Percentiles rank a stretch among this genome's conserved stretches.
Evolutionary conservation across 345 rosid species (phyloP).

Genomic region (Aquilaria yunnanensis): DNA sequence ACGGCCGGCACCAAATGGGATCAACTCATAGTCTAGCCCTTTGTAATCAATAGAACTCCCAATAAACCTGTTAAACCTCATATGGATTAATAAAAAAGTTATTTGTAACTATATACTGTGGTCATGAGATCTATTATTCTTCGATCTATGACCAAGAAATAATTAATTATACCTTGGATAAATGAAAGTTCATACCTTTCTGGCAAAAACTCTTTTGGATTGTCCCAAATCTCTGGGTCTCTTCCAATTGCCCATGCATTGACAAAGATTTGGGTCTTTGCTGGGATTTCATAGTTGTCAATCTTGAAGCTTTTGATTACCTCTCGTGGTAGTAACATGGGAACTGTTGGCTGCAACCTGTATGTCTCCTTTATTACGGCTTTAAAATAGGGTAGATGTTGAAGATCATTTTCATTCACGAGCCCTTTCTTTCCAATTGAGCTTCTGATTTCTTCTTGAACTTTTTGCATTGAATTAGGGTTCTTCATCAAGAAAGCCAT

Average conservation of each 20-base stretch:
- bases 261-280: slow-evolving; percentile 21
- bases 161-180: too few relatives aligned
- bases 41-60: slow-evolving; percentile 18
- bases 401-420: slow-evolving; percentile 26
- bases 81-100: not conserved
- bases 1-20: slow-evolving; percentile 26
- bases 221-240: slow-evolving; percentile 28
- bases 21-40: slow-evolving; percentile 18
- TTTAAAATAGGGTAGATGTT: slow-evolving; percentile 22
- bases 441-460: slow-evolving; percentile 25
- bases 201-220: slow-evolving; percentile 5
- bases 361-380: slow-evolving; percentile 37
- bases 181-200: not conserved
- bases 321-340: slow-evolving; percentile 24
- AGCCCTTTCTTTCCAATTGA: slow-evolving; percentile 20
- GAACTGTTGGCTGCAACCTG: slow-evolving; percentile 25
- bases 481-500: slow-evolving; percentile 33
- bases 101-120: too few relatives aligned
- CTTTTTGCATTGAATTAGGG: slow-evolving; percentile 29
- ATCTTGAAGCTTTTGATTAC: slow-evolving; percentile 13
- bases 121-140: too few relatives aligned
- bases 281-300: slow-evolving; percentile 21
- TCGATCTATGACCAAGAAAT: too few relatives aligned
- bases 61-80: slow-evolving; percentile 6
- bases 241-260: slow-evolving; percentile 32